These are phyloP conservation scores for Jasminum sambac DNA, from an alignment of 257 asterid genomes.

Conservation along the genomic window DNA sequence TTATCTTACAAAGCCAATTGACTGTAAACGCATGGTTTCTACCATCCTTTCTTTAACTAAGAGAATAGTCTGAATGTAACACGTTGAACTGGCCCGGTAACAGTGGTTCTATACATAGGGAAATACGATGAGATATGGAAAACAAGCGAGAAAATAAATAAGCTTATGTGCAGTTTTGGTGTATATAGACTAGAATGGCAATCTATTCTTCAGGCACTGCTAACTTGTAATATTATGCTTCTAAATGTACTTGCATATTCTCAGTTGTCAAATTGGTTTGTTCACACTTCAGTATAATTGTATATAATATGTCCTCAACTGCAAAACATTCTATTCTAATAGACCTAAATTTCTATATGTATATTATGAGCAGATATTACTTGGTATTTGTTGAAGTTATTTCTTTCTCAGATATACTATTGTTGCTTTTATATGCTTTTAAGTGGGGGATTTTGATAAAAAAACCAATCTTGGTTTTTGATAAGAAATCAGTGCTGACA, in stretches of 20 bases:
- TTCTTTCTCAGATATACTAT: not conserved
- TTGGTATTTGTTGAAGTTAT: not conserved
- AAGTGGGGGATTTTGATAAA: too few species aligned
- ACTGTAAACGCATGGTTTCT: conserved; percentile 73
- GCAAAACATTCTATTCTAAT: not conserved
- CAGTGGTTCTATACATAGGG: not conserved
- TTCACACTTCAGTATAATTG: not conserved
- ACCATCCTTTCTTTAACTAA: conserved; percentile 75
- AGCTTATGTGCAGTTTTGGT: not conserved
- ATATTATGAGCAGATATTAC: not conserved
- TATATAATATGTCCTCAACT: not conserved
- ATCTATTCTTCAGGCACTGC: not conserved
- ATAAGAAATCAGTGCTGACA: too few species aligned
- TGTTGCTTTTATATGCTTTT: not conserved
- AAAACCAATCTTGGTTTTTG: too few species aligned
- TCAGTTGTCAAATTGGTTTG: not conserved
- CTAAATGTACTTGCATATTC: not conserved
- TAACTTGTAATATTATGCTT: not conserved
- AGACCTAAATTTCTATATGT: not conserved
- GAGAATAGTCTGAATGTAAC: conserved; percentile 24
- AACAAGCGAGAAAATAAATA: conserved; percentile 3
- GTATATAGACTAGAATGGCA: not conserved
- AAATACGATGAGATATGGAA: not conserved
- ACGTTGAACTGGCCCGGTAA: not conserved
- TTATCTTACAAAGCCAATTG: conserved; percentile 85